Evolutionary conservation across 306 rosid genomes (phyloP), one percentile per base, ranked within the genome.

Genomic region (Psophocarpus tetragonolobus): DNA sequence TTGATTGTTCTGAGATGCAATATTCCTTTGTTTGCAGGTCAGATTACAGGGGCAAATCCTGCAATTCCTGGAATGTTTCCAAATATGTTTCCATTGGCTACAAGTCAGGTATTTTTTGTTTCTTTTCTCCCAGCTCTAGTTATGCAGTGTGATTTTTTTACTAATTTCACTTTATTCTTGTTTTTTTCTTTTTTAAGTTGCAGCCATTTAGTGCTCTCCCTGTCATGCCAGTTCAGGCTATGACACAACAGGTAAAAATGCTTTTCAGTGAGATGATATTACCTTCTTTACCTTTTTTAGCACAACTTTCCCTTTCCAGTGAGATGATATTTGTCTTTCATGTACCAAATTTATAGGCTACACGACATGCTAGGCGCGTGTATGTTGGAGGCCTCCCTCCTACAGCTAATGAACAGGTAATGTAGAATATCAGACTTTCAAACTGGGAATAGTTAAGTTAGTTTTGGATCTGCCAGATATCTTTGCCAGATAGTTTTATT

Each of bases 301-400:
- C 29, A 53, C 11, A 24, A 39, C 39, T 57, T 47, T 24, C 50
- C 23, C 74, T n/a, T n/a, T n/a, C n/a, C n/a, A n/a, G n/a, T n/a
- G n/a, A n/a, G n/a, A n/a, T 54, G 42, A 68, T 29, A 53, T 13
- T 83, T 36, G 62, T 74, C 20, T 78, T 61, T 58, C 14, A 42
- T 79, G 38, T 66, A 9, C 38, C 0, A 14, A 70, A 53, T 80
- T 8, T 81, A 63, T 80, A 95, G 99, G 99, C 99, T 75, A 95
- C 99, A 11, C 86, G 99, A 56, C 97, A 95, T 90, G 99, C 99
- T 18, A 96, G 99, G 61, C 88, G 99, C 58, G 99, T 95, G 38
- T 95, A 95, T 53, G 99, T 95, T 21, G 99, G 99, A 35, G 99
- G 99, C 47, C 97, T 95, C 41, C 92, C 99, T 48, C 99, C 99